Evolutionary conservation across 345 rosid genomes (phyloP), one percentile per base, ranked within the genome.

Genomic region (Pistacia vera): DNA sequence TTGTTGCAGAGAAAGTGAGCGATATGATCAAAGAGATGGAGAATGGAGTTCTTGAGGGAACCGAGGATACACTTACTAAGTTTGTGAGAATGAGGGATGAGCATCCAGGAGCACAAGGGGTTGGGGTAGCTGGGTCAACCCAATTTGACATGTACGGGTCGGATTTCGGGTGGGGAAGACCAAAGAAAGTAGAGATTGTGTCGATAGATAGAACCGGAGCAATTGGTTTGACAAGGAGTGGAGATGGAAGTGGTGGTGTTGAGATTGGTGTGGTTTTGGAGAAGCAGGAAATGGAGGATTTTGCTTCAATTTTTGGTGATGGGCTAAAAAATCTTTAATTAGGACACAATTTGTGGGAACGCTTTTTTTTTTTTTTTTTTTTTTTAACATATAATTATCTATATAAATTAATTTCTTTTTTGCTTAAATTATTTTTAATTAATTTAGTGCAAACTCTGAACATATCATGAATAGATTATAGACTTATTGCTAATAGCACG

Each of bases 181-280:
- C 83, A 5, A 14, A n/a, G 64, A 83, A 80, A n/a, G 83, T 80
- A 52, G 81, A 78, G 71, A 20, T 74, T 18, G 81, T 74, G 44
- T 84, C 85, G 1, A 72, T 82, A 0, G 85, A 86, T 57, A 63
- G 35, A 6, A 33, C 38, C 0, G 71, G 70, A 2, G 66, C 77
- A 0, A 38, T 88, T 13, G 58, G 73, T 7, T 10, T 85, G 4
- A 58, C 35, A 0, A 83, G 79, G 59, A 58, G 79, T 3, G 51
- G 77, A 65, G 77, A 83, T 25, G 87, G 73, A 22, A 54, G 57
- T 17, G 75, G 46, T 4, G 83, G 84, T 0, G 52, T 84, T 30
- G 88, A 86, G 79, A 22, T 84, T 22, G 89, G 84, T 8, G 51
- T 86, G 73, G 77, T 81, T 0, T 61, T 84, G 9, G 5, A 63